A percentile compares a stretch with the other conserved stretches of the same genome.
Conservation (phyloP, 345 rosid species). For the Leavenworthia alabamica region DNA sequence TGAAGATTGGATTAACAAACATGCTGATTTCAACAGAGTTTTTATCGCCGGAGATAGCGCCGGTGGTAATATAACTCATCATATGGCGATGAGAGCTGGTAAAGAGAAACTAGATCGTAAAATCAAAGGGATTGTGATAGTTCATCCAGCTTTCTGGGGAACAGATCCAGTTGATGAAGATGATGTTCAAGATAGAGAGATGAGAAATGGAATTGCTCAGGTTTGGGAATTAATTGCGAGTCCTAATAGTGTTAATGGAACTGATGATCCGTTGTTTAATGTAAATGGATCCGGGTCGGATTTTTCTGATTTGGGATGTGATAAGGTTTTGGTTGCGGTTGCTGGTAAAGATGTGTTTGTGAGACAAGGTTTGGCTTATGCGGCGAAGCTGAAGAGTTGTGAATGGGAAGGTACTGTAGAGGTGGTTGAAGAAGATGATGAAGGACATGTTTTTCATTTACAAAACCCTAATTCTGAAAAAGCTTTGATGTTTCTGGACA, state of each 20-base stretch:
- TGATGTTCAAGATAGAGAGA: slow-evolving; percentile 28
- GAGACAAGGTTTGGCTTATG: slow-evolving; percentile 44
- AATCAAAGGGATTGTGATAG: slow-evolving; percentile 35
- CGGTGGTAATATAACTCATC: slow-evolving; percentile 49
- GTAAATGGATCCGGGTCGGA: slow-evolving; percentile 41
- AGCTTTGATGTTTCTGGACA: slow-evolving; percentile 30
- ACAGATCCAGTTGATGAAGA: slow-evolving; percentile 42
- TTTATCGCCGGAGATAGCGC: slow-evolving; percentile 43
- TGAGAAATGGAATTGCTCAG: slow-evolving; percentile 22
- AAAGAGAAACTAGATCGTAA: slow-evolving; percentile 5
- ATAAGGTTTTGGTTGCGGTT: slow-evolving; percentile 42
- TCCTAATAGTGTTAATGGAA: slow-evolving; percentile 27
- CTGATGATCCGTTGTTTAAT: slow-evolving; percentile 52
- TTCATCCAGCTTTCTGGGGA: slow-evolving; percentile 48
- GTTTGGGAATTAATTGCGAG: slow-evolving; percentile 46
- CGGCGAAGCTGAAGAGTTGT: slow-evolving; percentile 33
- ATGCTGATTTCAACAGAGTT: slow-evolving; percentile 32
- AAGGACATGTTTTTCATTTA: slow-evolving; percentile 42
- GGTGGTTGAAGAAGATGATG: slow-evolving; percentile 37
- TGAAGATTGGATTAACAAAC: slow-evolving; percentile 34
- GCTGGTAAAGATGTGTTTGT: slow-evolving; percentile 49
- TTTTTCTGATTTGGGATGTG: slow-evolving; percentile 37
- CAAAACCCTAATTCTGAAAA: slow-evolving; percentile 27
- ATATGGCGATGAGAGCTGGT: slow-evolving; percentile 40
- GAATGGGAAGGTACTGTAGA: slow-evolving; percentile 50